Evolutionary conservation across 441 rosid genomes (phyloP).

Genomic region (Raphanus hybrid): DNA sequence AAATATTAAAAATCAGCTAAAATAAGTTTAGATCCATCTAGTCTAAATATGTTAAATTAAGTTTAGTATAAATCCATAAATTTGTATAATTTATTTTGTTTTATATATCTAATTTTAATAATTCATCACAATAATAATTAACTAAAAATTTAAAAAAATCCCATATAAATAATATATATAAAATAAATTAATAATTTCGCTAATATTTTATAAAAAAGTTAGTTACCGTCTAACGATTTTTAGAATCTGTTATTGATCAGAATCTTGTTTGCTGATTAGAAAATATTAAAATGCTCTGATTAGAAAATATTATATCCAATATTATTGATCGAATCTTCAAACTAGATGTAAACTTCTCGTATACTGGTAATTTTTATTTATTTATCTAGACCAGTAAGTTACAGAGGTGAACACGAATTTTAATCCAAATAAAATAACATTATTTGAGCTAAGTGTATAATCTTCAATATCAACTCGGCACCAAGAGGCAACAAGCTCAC

Average conservation of each 20-base stretch:
- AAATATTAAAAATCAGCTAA: too few relatives aligned
- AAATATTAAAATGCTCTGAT: not conserved
- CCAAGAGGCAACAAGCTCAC: constrained; percentile 29
- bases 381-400: not conserved
- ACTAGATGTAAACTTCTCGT: not conserved
- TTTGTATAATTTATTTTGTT: too few relatives aligned
- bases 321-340: not conserved
- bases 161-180: too few relatives aligned
- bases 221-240: too few relatives aligned
- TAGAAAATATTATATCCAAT: not conserved
- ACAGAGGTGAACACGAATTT: not conserved
- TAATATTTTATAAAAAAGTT: too few relatives aligned
- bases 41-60: too few relatives aligned
- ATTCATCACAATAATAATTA: too few relatives aligned
- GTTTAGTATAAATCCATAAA: too few relatives aligned
- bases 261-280: not conserved
- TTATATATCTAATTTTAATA: too few relatives aligned
- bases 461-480: constrained; percentile 19
- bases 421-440: constrained; percentile 20
- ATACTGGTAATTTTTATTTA: not conserved
- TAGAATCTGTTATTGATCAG: not conserved
- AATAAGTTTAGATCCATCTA: too few relatives aligned
- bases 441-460: constrained; percentile 9
- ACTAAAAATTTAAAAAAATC: too few relatives aligned
- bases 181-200: too few relatives aligned